Evolutionary conservation across 169 alveolate species (phyloP), one percentile per base, ranked within the genome.

Genomic region (Theileria annulata): DNA sequence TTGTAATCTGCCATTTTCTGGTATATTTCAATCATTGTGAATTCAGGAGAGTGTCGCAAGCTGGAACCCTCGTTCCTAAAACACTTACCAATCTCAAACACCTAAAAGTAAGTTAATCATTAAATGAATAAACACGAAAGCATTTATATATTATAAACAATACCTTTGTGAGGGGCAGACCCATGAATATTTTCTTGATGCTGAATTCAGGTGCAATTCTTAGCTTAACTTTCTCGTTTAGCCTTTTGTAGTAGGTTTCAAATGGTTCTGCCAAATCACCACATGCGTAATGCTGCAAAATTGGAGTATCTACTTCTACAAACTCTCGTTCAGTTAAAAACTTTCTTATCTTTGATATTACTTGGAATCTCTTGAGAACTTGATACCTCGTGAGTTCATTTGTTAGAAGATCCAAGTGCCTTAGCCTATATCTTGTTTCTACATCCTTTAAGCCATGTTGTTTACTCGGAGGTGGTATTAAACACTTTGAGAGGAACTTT

Each of bases 31-130:
- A 97, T 92, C 48, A 99, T 95, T 0, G 99, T 99, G 93, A 98
- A 99, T 90, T 99, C 99, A 25, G 99, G 99, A 86, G 98, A 97
- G 92, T 98, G 99, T 10, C 98, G 95, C 78, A 95, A 83, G 86
- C 98, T 99, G 78, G 97, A 97, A 8, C 99, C 98, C 91, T 99
- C 99, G 85, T 99, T 99, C 82, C 99, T 96, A 90, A 99, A 99
- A 85, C 97, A 95, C 85, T 97, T 96, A 54, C 99, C 99, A 42
- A 99, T 98, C 93, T 99, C 99, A 81, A 93, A 99, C 9, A 99
- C 99, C 92, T 95, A 93, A 42, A 27, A 8, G n/a, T n/a, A 21
- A 5, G 2, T 56, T 56, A 25, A 42, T 42, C 3, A 42, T 42
- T 42, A 8, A 10, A 42, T 42, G 3, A 2, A 13, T 56, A 56